Evolutionary conservation across 73 alveolate species (phyloP), one percentile per base, ranked within the genome.

Genomic region (Uronychia setigera): DNA sequence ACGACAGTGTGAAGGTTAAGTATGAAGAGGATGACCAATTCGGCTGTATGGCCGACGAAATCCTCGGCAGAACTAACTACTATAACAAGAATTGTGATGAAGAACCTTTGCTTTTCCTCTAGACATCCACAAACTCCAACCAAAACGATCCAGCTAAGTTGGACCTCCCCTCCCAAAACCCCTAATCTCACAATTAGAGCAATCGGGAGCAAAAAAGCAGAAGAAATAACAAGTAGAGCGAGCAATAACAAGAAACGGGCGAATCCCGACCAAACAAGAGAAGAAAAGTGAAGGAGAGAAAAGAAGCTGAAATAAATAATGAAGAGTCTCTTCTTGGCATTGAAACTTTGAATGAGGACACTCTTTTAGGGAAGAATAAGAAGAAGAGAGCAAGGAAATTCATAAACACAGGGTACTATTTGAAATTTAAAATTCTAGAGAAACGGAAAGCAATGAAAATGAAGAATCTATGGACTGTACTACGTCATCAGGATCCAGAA

Each of bases 231-330:
- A 46, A 46, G 19, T 5, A 19, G 5, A 19, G n/a, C 19, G 67
- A 46, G 67, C n/a, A 46, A 19, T 5, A 5, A 5, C 67, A 46
- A 19, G 67, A 46, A 5, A 19, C 67, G 67, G 67, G 19, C 67
- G 67, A 46, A 46, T 46, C 67, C 67, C 67, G 67, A 46, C 67
- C 67, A 46, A 46, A 46, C 67, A 46, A 46, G 67, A 46, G 67
- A 46, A 46, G 67, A 46, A 46, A 46, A 19, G 19, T 46, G 19
- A 46, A 46, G 67, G 67, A 46, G 5, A 46, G 5, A 5, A 46
- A 46, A 46, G 5, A 5, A 11, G n/a, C n/a, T 11, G 67, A 46
- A 46, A 19, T 5, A 46, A 46, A 19, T 46, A 19, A 46, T 19
- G 19, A 46, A 5, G 67, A 46, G n/a, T 11, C n/a, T 19, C 67